These are phyloP conservation scores for Pichia nakasei DNA, from an alignment of 805 yeast species.

Conservation along the genomic window DNA sequence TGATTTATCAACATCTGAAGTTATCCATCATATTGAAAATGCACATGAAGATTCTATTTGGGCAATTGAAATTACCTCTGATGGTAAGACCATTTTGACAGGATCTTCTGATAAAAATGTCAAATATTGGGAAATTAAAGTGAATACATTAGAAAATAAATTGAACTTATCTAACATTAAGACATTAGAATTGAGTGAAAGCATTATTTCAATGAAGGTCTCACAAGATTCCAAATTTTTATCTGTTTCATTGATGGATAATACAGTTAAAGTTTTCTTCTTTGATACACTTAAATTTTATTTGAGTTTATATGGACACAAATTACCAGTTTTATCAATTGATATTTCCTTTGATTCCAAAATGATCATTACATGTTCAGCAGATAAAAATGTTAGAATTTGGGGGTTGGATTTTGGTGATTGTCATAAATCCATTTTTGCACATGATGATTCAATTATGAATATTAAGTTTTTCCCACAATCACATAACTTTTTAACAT, in stretches of 20 bases:
- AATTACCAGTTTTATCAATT: constrained; percentile 85
- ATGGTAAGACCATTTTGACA: constrained; percentile 77
- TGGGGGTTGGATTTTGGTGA: constrained; percentile 99
- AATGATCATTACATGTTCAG: constrained; percentile 83
- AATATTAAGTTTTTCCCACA: constrained; percentile 73
- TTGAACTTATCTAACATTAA: constrained; percentile 64
- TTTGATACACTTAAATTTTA: constrained; percentile 80
- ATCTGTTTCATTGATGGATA: constrained; percentile 82
- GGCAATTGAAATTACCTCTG: constrained; percentile 80
- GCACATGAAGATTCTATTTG: constrained; percentile 79
- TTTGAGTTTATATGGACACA: constrained; percentile 89
- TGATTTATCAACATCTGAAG: constrained; percentile 76
- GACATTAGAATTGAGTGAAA: constrained; percentile 81
- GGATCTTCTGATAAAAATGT: constrained; percentile 92
- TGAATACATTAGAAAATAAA: constrained; percentile 49
- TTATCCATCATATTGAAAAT: constrained; percentile 56
- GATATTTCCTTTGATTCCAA: constrained; percentile 89
- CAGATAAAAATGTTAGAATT: constrained; percentile 93
- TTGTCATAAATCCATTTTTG: constrained; percentile 93
- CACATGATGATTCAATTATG: constrained; percentile 95
- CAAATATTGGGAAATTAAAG: constrained; percentile 80
- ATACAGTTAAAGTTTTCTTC: constrained; percentile 92
- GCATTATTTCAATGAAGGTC: constrained; percentile 66
- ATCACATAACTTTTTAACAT: constrained; percentile 83
- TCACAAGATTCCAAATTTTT: constrained; percentile 72